Base-by-base conservation (phyloP, 306 rosid species). In the Ziziphus jujuba region DNA sequence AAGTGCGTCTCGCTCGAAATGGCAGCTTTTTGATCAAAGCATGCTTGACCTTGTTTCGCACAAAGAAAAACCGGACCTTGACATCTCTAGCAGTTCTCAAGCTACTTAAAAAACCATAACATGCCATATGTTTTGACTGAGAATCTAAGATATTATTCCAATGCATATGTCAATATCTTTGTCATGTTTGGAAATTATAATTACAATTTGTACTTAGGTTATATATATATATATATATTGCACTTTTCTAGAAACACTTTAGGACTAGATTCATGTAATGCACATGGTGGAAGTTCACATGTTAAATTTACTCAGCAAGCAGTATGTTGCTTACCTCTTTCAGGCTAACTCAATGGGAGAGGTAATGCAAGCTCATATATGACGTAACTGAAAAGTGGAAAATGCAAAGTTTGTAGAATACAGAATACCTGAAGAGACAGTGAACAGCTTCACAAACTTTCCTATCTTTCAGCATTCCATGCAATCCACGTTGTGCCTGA, bases 341-440 rank as follows among this genome's bases (percentile, higher is more conserved):
- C 25, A 45, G 17, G 33, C 22, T 13, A 16, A 14, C 17, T 21
- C 11, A 16, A 21, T 23, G 35, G 10, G 19, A 5, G 9, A 33
- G 50, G 73, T 3, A 2, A 43, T 45, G 2, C 5, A 65, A 56
- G 70, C 16, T 35, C 31, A 24, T 38, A n/a, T n/a, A 58, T 34
- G 63, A 40, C 28, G 6, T n/a, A 49, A 59, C 33, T 16, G 56
- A 38, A 74, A 28, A 60, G 72, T 40, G 68, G 47, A 22, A 58
- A 57, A 61, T n/a, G 21, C 58, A 43, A 62, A 12, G 28, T 35
- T 19, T 53, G 22, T 1, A 21, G n/a, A 23, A 66, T 52, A 43
- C 21, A 36, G 63, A 45, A 66, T 82, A 93, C 97, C 98, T 88
- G 82, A 88, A 93, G 87, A 93, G 90, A 83, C 98, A 86, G 49